phyloP scores from a whole-genome alignment of 1,284 basidiomycete species.

The Ganoderma meredithae region DNA sequence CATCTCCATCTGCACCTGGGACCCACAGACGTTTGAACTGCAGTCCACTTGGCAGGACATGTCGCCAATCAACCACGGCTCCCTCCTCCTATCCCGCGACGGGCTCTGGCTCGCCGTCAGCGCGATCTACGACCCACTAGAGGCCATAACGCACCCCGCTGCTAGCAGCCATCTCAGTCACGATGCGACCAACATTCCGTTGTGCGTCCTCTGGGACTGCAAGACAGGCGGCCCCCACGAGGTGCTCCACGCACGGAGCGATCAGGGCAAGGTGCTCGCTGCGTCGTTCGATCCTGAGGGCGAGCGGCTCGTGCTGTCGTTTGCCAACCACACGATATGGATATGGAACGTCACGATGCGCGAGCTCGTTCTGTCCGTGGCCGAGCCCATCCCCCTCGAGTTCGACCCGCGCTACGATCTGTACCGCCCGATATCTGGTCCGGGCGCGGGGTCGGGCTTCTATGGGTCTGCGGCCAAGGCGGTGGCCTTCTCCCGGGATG shows the following conservation, averaged over 20 bases:
- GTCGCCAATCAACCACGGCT: neutral
- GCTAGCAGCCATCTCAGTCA: neutral
- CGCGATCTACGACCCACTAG: neutral
- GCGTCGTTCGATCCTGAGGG: neutral
- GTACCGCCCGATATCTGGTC: neutral
- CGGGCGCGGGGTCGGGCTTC: too few relatives aligned
- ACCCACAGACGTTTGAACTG: neutral
- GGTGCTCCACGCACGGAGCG: neutral
- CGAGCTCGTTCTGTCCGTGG: neutral
- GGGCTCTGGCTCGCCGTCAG: neutral
- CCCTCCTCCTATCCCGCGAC: neutral
- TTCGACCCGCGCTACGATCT: neutral
- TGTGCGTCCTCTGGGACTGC: neutral
- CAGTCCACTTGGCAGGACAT: neutral
- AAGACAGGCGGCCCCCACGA: neutral
- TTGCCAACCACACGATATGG: neutral
- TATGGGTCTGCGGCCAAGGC: neutral
- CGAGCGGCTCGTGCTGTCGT: neutral
- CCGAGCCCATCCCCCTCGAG: neutral
- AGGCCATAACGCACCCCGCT: neutral
- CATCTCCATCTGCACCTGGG: neutral
- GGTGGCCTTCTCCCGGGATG: neutral
- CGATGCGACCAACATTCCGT: neutral
- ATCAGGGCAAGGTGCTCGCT: neutral
- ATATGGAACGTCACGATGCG: neutral